Percentiles rank a stretch among this genome's conserved stretches.
Conservation (phyloP, 768 basidiomycete species). For the Dacryopinax primogenitus region DNA sequence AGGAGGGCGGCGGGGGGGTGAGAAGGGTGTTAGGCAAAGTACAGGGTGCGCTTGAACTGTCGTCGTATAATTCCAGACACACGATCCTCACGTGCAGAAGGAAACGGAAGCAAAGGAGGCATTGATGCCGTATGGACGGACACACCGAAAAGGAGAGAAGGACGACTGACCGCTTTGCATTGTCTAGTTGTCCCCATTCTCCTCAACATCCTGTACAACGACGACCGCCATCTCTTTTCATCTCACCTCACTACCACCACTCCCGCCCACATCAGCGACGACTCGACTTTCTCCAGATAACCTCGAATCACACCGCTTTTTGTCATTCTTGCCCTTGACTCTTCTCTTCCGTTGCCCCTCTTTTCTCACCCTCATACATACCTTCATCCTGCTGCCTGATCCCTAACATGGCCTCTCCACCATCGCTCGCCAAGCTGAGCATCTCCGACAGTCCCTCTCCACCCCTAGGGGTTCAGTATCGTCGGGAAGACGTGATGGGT, state of each 20-base stretch:
- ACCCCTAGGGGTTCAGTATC: not conserved
- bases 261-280: no score
- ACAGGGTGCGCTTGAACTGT: no score
- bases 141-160: slow-evolving; percentile 2
- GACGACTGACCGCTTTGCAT: not conserved
- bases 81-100: slow-evolving; percentile 5
- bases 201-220: not conserved
- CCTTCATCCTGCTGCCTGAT: not conserved
- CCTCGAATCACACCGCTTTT: not conserved
- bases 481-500: not conserved
- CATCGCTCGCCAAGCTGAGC: slow-evolving; percentile 1
- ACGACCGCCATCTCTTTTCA: not conserved
- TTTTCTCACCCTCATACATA: not conserved
- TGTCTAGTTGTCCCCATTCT: slow-evolving; percentile 6
- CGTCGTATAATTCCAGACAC: slow-evolving; percentile 8
- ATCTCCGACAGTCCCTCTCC: not conserved
- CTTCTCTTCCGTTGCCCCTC: not conserved
- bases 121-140: slow-evolving; percentile 7
- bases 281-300: no score
- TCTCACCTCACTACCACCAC: no score
- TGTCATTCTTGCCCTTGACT: not conserved
- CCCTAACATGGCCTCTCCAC: not conserved
- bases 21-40: no score
- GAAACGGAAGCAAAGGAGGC: slow-evolving; percentile 5
- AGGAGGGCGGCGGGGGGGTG: no score